These are phyloP conservation scores for Puccinia triticina DNA, from an alignment of 1,284 basidiomycete genomes.

Conservation along the genomic window DNA sequence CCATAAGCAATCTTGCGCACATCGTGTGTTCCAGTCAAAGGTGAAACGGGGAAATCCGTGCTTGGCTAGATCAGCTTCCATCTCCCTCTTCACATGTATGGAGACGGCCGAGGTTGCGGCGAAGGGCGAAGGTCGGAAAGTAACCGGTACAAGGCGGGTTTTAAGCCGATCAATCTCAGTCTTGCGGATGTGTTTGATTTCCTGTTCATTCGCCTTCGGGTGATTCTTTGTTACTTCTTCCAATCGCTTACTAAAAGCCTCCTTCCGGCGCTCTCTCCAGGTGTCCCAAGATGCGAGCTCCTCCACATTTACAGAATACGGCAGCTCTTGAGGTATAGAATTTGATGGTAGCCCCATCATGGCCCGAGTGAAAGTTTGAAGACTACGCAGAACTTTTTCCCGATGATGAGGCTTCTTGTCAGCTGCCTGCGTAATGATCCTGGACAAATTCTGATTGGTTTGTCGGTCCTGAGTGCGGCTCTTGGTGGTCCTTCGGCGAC, in stretches of 20 bases:
- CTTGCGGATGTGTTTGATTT: conserved; percentile 11
- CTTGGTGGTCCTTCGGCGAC: conserved; percentile 1
- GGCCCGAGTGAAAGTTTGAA: conserved; percentile 15
- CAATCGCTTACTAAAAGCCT: conserved; percentile 7
- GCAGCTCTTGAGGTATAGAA: background rate
- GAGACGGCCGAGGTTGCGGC: background rate
- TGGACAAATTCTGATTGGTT: background rate
- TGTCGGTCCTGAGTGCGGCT: conserved; percentile 5
- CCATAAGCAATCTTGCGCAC: background rate
- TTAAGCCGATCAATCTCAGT: background rate
- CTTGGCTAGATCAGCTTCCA: conserved; percentile 14
- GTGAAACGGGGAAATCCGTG: background rate
- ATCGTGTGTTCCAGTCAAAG: conserved; percentile 10
- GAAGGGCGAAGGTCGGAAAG: background rate
- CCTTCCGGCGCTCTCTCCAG: conserved; percentile 24
- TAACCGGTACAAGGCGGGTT: background rate
- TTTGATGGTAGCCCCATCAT: conserved; percentile 2
- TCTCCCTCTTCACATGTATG: conserved; percentile 3
- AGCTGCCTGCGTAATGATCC: background rate
- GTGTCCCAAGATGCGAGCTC: background rate
- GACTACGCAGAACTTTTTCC: background rate
- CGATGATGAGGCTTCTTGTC: conserved; percentile 11
- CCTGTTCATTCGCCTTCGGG: conserved; percentile 10
- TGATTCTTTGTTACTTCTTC: background rate
- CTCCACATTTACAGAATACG: background rate